A percentile compares a stretch with the other conserved stretches of the same genome.
These are phyloP conservation scores for Leptographium wingfieldii DNA, from an alignment of 2,329 filamentous ascomycete genomes.

Conservation along the genomic window DNA sequence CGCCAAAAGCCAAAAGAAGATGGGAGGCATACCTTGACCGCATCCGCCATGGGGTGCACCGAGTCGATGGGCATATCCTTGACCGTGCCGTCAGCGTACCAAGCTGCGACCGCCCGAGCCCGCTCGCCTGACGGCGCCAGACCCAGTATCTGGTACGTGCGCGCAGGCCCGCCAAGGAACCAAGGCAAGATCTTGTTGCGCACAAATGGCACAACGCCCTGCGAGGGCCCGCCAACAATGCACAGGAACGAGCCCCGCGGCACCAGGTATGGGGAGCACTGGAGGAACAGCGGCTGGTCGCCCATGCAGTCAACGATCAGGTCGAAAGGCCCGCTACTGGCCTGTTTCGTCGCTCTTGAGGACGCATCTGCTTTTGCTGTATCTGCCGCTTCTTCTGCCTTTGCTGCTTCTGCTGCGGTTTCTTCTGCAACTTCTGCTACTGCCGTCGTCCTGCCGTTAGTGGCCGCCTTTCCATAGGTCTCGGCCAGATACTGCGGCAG, in stretches of 20 bases:
- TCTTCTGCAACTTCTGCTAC: neutral
- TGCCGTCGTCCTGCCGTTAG: neutral
- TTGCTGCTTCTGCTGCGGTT: too few relatives aligned
- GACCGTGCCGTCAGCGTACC: slow-evolving; percentile 17
- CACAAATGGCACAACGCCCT: slow-evolving; percentile 18
- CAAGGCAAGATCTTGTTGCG: slow-evolving; percentile 20
- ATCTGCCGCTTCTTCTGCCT: too few relatives aligned
- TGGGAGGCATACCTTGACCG: slow-evolving; percentile 14
- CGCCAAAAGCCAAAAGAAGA: neutral
- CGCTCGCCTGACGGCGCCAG: slow-evolving; percentile 16
- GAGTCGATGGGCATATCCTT: slow-evolving; percentile 19
- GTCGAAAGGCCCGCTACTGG: slow-evolving; percentile 19
- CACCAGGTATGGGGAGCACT: slow-evolving; percentile 26
- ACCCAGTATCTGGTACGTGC: slow-evolving; percentile 18
- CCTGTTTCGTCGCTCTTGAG: neutral
- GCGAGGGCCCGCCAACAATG: slow-evolving; percentile 20
- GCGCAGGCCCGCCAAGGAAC: slow-evolving; percentile 19
- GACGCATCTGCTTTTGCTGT: neutral
- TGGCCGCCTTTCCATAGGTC: slow-evolving; percentile 14
- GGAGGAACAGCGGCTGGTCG: slow-evolving; percentile 30
- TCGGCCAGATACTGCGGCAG: slow-evolving; percentile 23
- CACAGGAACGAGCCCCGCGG: slow-evolving; percentile 22
- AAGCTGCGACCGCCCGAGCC: slow-evolving; percentile 16
- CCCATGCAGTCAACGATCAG: slow-evolving; percentile 38
- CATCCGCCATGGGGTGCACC: slow-evolving; percentile 19